Conservation (phyloP, 768 basidiomycete genomes). For the Lactarius evosmus region DNA sequence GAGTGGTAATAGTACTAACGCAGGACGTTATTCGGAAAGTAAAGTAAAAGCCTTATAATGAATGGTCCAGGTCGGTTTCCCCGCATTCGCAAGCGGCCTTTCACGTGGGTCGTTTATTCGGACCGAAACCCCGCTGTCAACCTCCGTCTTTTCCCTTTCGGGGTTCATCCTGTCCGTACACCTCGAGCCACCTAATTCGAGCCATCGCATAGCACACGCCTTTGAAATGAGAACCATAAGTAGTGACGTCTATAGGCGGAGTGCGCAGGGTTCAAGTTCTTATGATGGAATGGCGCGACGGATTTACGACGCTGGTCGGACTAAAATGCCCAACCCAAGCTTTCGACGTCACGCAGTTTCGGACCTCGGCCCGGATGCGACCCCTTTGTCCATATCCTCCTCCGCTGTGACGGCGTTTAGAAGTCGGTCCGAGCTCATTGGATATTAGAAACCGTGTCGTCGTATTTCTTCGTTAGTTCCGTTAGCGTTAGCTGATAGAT, state of each 20-base stretch:
- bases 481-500: background rate
- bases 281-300: no score
- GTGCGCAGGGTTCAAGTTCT: no score
- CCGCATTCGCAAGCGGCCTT: background rate
- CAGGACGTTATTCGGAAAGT: no score
- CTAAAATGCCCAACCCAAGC: no score
- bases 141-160: no score
- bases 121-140: background rate
- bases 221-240: no score
- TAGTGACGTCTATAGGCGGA: no score
- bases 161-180: no score
- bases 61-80: background rate
- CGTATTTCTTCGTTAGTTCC: background rate
- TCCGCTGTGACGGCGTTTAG: background rate
- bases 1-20: background rate
- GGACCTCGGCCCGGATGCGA: background rate
- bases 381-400: background rate
- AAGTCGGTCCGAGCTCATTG: background rate
- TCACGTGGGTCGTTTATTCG: background rate
- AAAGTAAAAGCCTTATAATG: conserved; percentile 1
- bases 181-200: no score
- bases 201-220: no score
- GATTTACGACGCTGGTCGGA: no score
- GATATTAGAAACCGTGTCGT: background rate
- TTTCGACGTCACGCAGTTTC: no score